Evolutionary conservation across 441 rosid species (phyloP).

Genomic region (Bocquillonia castaneifolia): DNA sequence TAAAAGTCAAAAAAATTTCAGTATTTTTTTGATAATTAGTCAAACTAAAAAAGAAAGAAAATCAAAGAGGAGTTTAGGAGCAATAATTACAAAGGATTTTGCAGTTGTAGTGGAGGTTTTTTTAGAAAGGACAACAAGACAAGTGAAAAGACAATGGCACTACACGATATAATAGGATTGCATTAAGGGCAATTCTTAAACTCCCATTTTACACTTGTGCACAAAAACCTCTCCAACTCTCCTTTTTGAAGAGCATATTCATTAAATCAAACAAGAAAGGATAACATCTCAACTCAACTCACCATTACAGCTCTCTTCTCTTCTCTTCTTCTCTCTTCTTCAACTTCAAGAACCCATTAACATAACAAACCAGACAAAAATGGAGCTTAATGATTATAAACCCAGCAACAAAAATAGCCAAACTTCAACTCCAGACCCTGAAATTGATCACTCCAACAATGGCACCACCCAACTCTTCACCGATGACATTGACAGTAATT

Average conservation of each 20-base stretch:
- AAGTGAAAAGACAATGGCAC: slow-evolving; percentile 21
- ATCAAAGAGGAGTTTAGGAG: no score
- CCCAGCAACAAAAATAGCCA: slow-evolving; percentile 16
- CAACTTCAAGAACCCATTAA: no score
- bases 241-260: no score
- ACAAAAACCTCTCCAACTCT: no score
- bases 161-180: neutral
- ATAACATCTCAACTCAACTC: no score
- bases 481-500: slow-evolving; percentile 56
- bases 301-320: neutral
- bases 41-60: no score
- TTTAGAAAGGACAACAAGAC: neutral
- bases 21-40: no score
- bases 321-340: neutral
- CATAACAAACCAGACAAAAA: neutral
- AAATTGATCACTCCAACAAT: slow-evolving; percentile 16
- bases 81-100: no score
- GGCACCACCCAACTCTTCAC: slow-evolving; percentile 24
- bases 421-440: slow-evolving; percentile 15
- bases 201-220: neutral
- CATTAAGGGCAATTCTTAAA: neutral
- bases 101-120: neutral
- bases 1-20: no score
- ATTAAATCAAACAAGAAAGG: no score
- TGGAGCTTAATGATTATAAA: slow-evolving; percentile 26